Conservation (phyloP, 306 rosid genomes). For the Urtica urens region DNA sequence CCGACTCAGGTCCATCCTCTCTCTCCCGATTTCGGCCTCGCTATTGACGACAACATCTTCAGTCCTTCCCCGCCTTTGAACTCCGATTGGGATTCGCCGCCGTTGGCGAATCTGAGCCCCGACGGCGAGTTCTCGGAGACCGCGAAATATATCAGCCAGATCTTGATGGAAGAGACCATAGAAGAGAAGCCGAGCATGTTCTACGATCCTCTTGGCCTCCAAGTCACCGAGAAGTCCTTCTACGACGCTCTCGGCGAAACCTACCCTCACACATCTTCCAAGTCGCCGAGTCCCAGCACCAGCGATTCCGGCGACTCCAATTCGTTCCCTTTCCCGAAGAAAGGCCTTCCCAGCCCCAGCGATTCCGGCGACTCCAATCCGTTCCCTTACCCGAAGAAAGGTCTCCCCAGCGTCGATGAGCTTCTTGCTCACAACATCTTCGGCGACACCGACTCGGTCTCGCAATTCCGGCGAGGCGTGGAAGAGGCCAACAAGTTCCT, state of each 20-base stretch:
- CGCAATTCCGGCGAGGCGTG: slow-evolving; percentile 59
- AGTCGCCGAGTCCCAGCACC: slow-evolving; percentile 14
- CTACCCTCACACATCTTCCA: slow-evolving; percentile 26
- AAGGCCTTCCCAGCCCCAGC: slow-evolving; percentile 5
- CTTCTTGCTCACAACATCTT: slow-evolving; percentile 56
- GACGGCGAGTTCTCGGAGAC: slow-evolving; percentile 46
- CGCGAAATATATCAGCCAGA: slow-evolving; percentile 50
- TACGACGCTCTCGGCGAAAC: slow-evolving; percentile 54
- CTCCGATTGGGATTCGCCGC: slow-evolving; percentile 11
- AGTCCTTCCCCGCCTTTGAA: background rate
- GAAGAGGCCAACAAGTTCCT: slow-evolving; percentile 94
- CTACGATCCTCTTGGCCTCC: slow-evolving; percentile 63
- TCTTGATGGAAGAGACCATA: slow-evolving; percentile 69
- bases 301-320: slow-evolving; percentile 18
- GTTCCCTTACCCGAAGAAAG: slow-evolving; percentile 13
- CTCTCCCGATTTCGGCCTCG: slow-evolving; percentile 18
- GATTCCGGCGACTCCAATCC: slow-evolving; percentile 28
- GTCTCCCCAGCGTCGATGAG: slow-evolving; percentile 18
- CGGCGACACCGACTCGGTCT: slow-evolving; percentile 44
- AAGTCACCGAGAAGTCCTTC: slow-evolving; percentile 72
- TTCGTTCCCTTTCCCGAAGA: slow-evolving; percentile 15
- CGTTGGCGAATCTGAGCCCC: slow-evolving; percentile 26
- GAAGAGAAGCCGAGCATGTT: slow-evolving; percentile 69
- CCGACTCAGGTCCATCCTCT: slow-evolving; percentile 13
- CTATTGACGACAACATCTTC: background rate